Conservation (phyloP, 2,329 filamentous ascomycete species). For the Colletotrichum zoysiae region DNA sequence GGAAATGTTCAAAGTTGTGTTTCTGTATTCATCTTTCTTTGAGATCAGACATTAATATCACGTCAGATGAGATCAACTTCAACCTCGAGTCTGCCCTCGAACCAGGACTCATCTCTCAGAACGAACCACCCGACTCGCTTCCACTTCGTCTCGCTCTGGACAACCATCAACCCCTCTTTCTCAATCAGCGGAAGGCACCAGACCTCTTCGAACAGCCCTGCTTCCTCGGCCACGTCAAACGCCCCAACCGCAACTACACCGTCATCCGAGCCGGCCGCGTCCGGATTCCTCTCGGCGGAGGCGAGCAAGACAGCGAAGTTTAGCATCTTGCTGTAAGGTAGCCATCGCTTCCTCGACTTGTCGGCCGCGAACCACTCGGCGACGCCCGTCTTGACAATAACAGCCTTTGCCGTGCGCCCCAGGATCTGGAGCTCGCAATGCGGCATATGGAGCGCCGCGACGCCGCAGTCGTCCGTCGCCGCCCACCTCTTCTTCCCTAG, state of each 20-base stretch:
- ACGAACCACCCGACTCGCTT: slow-evolving; percentile 22
- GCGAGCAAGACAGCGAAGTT: background rate
- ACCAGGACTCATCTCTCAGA: slow-evolving; percentile 8
- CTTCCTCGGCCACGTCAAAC: slow-evolving; percentile 29
- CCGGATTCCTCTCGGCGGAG: background rate
- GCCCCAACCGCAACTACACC: slow-evolving; percentile 3
- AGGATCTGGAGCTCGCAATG: slow-evolving; percentile 9
- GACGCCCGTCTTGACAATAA: background rate
- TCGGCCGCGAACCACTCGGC: background rate
- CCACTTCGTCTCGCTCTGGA: slow-evolving; percentile 4
- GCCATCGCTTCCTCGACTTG: slow-evolving; percentile 4
- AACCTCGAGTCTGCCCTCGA: background rate
- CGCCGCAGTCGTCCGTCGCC: slow-evolving; percentile 1
- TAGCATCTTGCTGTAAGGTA: slow-evolving; percentile 1
- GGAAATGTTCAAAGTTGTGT: too few species aligned
- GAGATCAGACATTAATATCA: background rate
- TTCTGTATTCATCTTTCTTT: too few species aligned
- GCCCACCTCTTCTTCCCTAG: background rate
- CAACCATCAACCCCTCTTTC: slow-evolving; percentile 22
- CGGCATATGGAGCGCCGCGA: slow-evolving; percentile 18
- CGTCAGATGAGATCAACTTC: slow-evolving; percentile 5
- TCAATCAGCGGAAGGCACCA: slow-evolving; percentile 14
- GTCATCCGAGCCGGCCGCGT: background rate
- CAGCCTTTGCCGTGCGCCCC: background rate
- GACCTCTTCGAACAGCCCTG: background rate